Base-by-base conservation (phyloP, 2,329 filamentous ascomycete genomes). In the Escovopsis sp. region DNA sequence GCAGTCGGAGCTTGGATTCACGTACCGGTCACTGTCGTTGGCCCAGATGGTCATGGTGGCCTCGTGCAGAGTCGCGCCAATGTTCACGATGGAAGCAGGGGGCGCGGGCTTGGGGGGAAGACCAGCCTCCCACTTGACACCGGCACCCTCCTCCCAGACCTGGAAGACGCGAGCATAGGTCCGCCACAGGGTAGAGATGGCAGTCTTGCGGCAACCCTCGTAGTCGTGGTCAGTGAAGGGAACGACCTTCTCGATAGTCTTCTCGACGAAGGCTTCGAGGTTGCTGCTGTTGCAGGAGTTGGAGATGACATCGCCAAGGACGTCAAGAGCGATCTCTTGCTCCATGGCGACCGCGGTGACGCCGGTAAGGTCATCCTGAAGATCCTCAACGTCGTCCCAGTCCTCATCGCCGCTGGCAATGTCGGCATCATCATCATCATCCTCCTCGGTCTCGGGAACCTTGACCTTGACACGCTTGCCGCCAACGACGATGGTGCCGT, bases 281-380 rank as follows among this genome's bases (percentile, higher is more conserved):
- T 73, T 72, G 59, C 76, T 86, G 50, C 82, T 75, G 55, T 76
- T 74, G 61, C 85, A 87, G 38, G 85, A 85, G 67, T 93, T 81
- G 37, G 84, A 81, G 54, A 96, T 81, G 47, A 98, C 78, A 57
- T 98, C 91, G 49, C 88, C 91, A 31, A 95, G 74, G 6, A 95
- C 88, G 61, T 98, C 91, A 36, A 94, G 78, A 32, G 91, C 89
- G 53, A 96, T 93, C 64, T 98, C 91, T 66, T 96, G 95, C 71
- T 96, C 91, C 53, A 94, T 76, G 20, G 89, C 86, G 42, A 95
- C 76, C 41, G 87, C 86, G 24, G 86, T 93, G 47, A 93, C 84
- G 39, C 85, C 85, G 16, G 37, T 40, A 44, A 78, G 80, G 38
- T 93, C 87, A 46, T 87, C 84, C 44, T 86, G 84, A 35, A 89